Base-by-base conservation (phyloP, 116 monocot species). In the Cymodocea nodosa region DNA sequence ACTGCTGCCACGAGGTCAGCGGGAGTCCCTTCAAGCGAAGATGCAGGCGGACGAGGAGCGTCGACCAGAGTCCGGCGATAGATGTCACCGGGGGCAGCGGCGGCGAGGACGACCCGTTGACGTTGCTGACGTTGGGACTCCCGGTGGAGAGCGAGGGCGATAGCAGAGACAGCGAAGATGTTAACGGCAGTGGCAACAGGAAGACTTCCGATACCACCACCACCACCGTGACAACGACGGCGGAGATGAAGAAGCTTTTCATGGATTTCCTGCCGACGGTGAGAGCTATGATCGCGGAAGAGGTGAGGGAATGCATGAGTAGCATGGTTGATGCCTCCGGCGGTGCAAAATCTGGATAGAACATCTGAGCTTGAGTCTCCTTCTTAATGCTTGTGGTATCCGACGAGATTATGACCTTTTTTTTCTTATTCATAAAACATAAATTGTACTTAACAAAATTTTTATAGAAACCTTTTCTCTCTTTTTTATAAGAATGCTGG, bases 91-190 rank as follows among this genome's bases (percentile, higher is more conserved):
- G n/a, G n/a, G n/a, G 18, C 19, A n/a, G 19, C 20, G 15, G 4
- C 54, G 62, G 62, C 15, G 4, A 62, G 18, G 37, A 62, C 18
- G 62, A 62, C 36, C 62, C 62, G 15, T 15, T 62, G 1, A 62
- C 62, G 9, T 62, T 17, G 39, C 19, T 62, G 16, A 24, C 62
- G 16, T 62, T 62, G 18, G 18, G 34, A 16, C 34, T 37, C 12
- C 44, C 44, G 0, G 44, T 8, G 12, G 44, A 44, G 44, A 44
- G 44, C 44, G 44, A 12, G 8, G 44, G 8, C 44, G 44, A 44
- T 1, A 17, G 54, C 20, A 20, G 17, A n/a, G 54, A 20, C n/a
- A 7, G n/a, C 30, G 24, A 6, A 9, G 11, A 16, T 7, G 62
- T 13, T 35, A 7, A 18, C 36, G 62, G 62, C 37, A 18, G 34